These are phyloP conservation scores for Globisporangium nagaii DNA, from an alignment of 352 stramenopile species.

Conservation along the genomic window DNA sequence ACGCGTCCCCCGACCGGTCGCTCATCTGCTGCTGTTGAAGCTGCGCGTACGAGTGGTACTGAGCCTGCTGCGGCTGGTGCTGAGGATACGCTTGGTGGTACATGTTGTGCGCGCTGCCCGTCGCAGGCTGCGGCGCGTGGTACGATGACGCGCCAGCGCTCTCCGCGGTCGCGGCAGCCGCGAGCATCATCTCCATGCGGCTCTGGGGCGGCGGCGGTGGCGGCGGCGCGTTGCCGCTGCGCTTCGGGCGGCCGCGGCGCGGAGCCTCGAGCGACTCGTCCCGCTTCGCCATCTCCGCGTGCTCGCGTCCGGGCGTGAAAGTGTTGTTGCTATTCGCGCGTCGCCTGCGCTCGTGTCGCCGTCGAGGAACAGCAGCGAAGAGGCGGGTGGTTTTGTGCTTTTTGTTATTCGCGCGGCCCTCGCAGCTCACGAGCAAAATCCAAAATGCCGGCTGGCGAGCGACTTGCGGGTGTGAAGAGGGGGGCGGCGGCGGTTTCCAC, in stretches of 20 bases:
- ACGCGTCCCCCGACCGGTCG: neutral
- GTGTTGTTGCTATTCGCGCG: neutral
- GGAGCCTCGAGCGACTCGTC: constrained; percentile 33
- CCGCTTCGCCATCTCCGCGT: constrained; percentile 22
- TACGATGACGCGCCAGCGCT: neutral
- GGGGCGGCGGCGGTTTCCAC: neutral
- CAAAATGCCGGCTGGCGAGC: constrained; percentile 26
- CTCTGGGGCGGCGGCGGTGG: constrained; percentile 24
- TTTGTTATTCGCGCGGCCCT: no score
- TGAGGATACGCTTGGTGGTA: constrained; percentile 6
- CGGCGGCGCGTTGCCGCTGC: constrained; percentile 9
- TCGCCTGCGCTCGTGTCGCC: no score
- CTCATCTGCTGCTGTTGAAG: constrained; percentile 2
- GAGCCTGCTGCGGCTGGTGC: neutral
- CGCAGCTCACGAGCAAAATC: constrained; percentile 44
- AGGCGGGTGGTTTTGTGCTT: no score
- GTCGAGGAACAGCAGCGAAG: no score
- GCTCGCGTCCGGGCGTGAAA: neutral
- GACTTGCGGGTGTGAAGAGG: neutral
- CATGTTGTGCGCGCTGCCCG: no score
- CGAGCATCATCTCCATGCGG: constrained; percentile 49
- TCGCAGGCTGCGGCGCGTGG: constrained; percentile 1
- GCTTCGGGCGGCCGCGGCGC: constrained; percentile 24
- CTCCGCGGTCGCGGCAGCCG: constrained; percentile 7
- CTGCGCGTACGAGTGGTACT: constrained; percentile 1